Evolutionary conservation across 2,329 filamentous ascomycete genomes (phyloP).

Genomic region (Didymella pomorum): DNA sequence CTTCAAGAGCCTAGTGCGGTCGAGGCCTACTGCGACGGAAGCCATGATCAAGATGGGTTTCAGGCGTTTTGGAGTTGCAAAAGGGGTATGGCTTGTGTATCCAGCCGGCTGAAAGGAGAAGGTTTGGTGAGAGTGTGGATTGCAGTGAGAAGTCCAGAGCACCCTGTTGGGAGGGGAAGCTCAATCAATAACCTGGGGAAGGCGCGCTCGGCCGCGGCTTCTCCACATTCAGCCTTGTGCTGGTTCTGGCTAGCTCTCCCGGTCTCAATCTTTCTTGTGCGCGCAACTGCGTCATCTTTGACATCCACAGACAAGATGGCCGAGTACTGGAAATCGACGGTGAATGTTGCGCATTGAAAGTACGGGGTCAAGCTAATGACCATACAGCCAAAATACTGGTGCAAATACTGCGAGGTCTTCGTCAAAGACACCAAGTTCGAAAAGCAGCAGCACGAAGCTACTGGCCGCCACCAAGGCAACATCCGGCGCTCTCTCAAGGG

Average conservation of each 20-base stretch:
- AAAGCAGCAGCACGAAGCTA: conserved; percentile 86
- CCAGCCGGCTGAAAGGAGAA: conserved; percentile 5
- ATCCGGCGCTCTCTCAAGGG: conserved; percentile 91
- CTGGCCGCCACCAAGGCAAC: conserved; percentile 80
- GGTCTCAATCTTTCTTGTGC: conserved; percentile 12
- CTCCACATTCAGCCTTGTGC: conserved; percentile 18
- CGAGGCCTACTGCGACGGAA: conserved; percentile 22
- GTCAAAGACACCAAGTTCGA: conserved; percentile 94
- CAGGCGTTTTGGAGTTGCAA: neutral
- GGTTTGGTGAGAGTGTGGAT: conserved; percentile 9
- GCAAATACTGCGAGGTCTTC: conserved; percentile 91
- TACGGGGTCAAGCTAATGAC: conserved; percentile 14
- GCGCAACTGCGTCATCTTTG: conserved; percentile 15
- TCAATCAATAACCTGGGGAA: conserved; percentile 11
- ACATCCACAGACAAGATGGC: conserved; percentile 68
- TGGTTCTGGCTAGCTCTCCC: conserved; percentile 15
- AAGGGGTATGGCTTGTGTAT: neutral
- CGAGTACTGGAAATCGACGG: conserved; percentile 98
- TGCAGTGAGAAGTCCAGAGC: conserved; percentile 14
- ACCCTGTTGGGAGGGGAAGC: conserved; percentile 10
- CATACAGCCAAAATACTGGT: conserved; percentile 85
- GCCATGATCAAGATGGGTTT: conserved; percentile 7
- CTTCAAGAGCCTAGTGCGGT: conserved; percentile 21
- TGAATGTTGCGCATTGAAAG: conserved; percentile 44
- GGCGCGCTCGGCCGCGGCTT: conserved; percentile 9